A percentile compares a stretch with the other conserved stretches of the same genome.
phyloP scores from a whole-genome alignment of 768 basidiomycete genomes.

The Royoungia palumana region DNA sequence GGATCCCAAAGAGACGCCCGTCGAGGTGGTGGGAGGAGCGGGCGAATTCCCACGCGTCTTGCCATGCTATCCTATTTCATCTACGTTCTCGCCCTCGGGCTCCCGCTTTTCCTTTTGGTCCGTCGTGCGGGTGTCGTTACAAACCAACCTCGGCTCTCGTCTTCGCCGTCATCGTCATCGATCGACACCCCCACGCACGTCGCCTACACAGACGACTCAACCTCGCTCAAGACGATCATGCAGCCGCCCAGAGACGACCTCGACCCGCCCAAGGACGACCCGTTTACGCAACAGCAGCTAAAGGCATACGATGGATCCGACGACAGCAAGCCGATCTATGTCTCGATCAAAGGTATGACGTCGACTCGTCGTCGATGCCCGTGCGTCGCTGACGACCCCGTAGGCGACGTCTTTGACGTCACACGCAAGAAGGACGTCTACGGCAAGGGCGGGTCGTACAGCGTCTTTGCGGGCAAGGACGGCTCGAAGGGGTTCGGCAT shows the following conservation, averaged over 20 bases:
- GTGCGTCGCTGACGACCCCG: conserved; percentile 36
- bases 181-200: too few species aligned
- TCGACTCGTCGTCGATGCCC: conserved; percentile 2
- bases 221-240: conserved; percentile 61
- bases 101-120: conserved; percentile 31
- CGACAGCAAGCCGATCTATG: conserved; percentile 69
- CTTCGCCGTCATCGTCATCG: too few species aligned
- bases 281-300: conserved; percentile 68
- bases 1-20: too few species aligned
- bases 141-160: neutral
- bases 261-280: conserved; percentile 71
- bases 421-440: conserved; percentile 83
- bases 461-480: conserved; percentile 92
- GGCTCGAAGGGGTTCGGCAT: conserved; percentile 85
- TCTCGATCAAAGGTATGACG: conserved; percentile 82
- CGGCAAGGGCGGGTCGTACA: conserved; percentile 74
- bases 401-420: conserved; percentile 91
- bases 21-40: too few species aligned
- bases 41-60: too few species aligned
- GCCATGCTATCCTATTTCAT: conserved; percentile 24
- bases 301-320: conserved; percentile 69
- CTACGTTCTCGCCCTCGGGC: conserved; percentile 30
- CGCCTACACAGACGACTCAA: conserved; percentile 21
- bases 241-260: conserved; percentile 60
- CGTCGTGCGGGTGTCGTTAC: conserved; percentile 12